Evolutionary conservation across 345 rosid species (phyloP), one percentile per base, ranked within the genome.

Genomic region (Mallotus nudiflorus): DNA sequence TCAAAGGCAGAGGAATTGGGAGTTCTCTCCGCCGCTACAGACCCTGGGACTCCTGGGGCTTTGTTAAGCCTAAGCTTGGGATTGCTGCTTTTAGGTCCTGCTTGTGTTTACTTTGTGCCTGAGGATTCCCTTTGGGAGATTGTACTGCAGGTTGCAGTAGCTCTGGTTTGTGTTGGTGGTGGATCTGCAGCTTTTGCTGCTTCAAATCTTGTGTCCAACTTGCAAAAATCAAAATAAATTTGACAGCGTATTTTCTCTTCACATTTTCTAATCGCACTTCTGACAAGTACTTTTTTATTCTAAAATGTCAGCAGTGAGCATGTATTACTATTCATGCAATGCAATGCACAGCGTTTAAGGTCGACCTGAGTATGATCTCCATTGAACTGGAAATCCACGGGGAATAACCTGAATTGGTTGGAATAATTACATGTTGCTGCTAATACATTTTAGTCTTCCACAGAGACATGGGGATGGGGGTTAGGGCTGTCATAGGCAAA

Each of bases 151-250:
- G 75, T 73, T 55, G 73, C 73, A 0, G 86, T 91, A 52, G 90
- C 93, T 74, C 48, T 87, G n/a, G 68, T 75, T 31, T 82, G 81
- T 67, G 79, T 91, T 14, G 78, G 84, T 33, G 97, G 92, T 64
- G 97, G 96, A 20, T 88, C 96, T 60, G 97, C 96, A 14, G 96
- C 98, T 61, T 91, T 91, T 59, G 97, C 93, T 51, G 95, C 96
- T 6, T 84, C 96, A 0, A 86, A 75, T 74, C 78, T 94, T 73
- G 97, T 88, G 60, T 86, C 92, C 44, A 87, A 87, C 81, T 79
- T 90, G 87, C 99, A 91, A 82, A 91, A 85, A 76, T 85, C 84
- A 33, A 84, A 57, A 37, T 91, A 65, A 78, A 35, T 20, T 42
- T 52, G 12, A 39, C 53, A 28, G 0, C 19, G 11, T 24, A 3